Percentiles rank a stretch among this genome's conserved stretches.
phyloP scores from a whole-genome alignment of 257 asterid genomes.

The Petunia secreta region DNA sequence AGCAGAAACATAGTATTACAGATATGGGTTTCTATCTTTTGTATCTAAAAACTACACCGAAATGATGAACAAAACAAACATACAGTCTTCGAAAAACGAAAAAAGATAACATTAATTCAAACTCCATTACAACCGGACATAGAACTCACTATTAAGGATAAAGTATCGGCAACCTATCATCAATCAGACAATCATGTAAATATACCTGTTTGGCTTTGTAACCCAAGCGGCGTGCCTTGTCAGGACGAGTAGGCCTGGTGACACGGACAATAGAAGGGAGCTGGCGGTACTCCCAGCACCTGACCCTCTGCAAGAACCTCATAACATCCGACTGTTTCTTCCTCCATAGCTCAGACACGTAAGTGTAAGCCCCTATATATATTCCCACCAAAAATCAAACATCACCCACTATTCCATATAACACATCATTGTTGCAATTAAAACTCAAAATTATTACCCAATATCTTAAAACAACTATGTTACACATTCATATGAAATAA shows the following conservation, averaged over 20 bases:
- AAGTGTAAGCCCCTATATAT: constrained; percentile 20
- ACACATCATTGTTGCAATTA: not conserved
- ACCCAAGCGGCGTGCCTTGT: constrained; percentile 24
- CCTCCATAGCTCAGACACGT: constrained; percentile 23
- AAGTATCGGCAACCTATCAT: not conserved
- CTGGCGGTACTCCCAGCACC: constrained; percentile 27
- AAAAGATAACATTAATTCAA: not conserved
- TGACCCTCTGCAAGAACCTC: constrained; percentile 25
- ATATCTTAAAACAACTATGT: not conserved
- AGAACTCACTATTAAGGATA: not conserved
- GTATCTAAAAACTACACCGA: not conserved
- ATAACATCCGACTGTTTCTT: constrained; percentile 27
- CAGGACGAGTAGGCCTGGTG: constrained; percentile 23
- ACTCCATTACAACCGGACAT: not conserved
- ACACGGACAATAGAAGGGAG: constrained; percentile 23
- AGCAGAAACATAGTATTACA: not conserved
- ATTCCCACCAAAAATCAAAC: not conserved
- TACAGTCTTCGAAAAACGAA: not conserved
- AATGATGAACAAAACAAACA: not conserved
- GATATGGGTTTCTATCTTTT: not conserved
- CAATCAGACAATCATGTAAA: not conserved
- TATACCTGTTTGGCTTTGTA: constrained; percentile 24
- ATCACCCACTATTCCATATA: not conserved
- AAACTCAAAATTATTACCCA: not conserved
- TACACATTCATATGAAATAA: no score